Conservation (phyloP, 768 basidiomycete species). For the Boletus vermiculosoides region DNA sequence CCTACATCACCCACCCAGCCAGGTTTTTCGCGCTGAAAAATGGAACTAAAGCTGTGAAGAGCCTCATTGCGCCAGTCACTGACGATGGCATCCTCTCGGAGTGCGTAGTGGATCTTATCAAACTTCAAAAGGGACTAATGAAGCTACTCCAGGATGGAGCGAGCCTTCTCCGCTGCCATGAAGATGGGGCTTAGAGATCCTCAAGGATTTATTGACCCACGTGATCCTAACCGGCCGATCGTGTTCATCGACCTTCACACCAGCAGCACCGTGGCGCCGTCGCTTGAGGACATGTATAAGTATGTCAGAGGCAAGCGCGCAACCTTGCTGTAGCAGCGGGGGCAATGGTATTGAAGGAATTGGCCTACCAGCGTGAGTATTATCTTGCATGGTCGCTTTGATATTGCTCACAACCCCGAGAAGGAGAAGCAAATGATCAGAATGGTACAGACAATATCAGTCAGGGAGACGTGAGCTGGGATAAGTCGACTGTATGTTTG, state of each 20-base stretch:
- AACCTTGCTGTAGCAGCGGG: not conserved
- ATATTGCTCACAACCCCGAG: not conserved
- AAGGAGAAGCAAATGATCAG: not conserved
- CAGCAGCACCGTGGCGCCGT: rapidly evolving
- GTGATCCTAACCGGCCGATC: not conserved
- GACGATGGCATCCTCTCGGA: not conserved
- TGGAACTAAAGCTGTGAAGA: not conserved
- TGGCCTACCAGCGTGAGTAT: not conserved
- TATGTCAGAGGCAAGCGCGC: not conserved
- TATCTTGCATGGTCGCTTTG: too few relatives aligned
- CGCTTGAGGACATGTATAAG: rapidly evolving
- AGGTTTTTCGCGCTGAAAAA: not conserved
- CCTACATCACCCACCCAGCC: not conserved
- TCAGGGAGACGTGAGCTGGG: not conserved
- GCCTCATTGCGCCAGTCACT: not conserved
- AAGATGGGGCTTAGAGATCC: not conserved
- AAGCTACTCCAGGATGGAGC: not conserved
- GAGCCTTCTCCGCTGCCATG: not conserved
- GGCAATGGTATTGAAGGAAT: too few relatives aligned
- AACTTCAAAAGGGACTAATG: not conserved
- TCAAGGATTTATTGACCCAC: not conserved
- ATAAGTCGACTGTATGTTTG: not conserved
- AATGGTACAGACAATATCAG: not conserved
- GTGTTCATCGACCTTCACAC: not conserved
- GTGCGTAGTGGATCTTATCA: not conserved